phyloP scores from a whole-genome alignment of 2,329 filamentous ascomycete genomes.

The Neofusicoccum laricinum region DNA sequence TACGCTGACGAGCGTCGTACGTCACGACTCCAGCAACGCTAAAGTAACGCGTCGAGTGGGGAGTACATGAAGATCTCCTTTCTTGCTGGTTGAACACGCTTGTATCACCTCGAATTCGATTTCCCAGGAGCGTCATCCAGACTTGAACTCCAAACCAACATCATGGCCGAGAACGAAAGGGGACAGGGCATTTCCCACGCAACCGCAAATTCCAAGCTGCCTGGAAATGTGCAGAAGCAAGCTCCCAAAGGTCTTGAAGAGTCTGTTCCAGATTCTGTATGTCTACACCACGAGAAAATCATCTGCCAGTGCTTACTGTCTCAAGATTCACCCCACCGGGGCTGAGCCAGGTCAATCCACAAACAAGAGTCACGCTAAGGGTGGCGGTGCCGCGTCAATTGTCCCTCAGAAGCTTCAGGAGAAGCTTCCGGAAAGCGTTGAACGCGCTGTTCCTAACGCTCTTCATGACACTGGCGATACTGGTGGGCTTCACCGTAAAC shows the following conservation, averaged over 20 bases:
- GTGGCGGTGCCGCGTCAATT: slow-evolving; percentile 23
- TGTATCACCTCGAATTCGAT: too few species aligned
- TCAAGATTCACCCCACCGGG: slow-evolving; percentile 37
- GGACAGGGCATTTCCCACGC: slow-evolving; percentile 45
- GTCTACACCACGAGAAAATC: neutral
- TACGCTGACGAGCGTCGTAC: too few species aligned
- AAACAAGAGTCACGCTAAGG: slow-evolving; percentile 38
- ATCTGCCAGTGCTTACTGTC: neutral
- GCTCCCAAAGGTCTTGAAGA: slow-evolving; percentile 39
- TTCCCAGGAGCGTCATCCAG: neutral
- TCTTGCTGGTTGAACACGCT: too few species aligned
- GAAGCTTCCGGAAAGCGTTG: slow-evolving; percentile 43
- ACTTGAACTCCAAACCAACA: neutral
- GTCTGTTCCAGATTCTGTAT: slow-evolving; percentile 36
- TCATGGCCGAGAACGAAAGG: slow-evolving; percentile 27
- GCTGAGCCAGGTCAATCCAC: slow-evolving; percentile 30
- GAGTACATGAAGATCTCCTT: too few species aligned
- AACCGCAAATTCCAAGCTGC: slow-evolving; percentile 38
- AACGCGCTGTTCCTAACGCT: slow-evolving; percentile 42
- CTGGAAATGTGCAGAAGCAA: slow-evolving; percentile 38
- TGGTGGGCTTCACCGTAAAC: slow-evolving; percentile 8
- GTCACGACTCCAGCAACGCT: too few species aligned
- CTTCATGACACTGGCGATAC: slow-evolving; percentile 42
- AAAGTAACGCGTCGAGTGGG: too few species aligned
- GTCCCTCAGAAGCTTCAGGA: slow-evolving; percentile 46